Evolutionary conservation across 805 yeast genomes (phyloP).

Genomic region (Pichia cephalocereana): DNA sequence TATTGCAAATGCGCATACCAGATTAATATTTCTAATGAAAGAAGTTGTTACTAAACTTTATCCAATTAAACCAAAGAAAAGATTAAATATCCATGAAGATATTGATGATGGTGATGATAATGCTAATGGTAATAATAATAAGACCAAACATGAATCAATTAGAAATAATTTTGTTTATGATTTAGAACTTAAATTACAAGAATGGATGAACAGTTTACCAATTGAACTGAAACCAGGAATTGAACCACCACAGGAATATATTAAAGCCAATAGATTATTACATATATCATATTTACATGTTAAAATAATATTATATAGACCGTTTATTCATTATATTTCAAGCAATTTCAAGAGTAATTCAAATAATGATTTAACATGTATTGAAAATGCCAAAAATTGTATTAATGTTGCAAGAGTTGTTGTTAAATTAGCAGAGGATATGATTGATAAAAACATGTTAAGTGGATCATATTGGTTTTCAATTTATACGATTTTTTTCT

Average conservation of each 20-base stretch:
- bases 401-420: constrained; percentile 77
- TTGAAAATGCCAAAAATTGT: constrained; percentile 72
- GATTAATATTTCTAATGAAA: constrained; percentile 58
- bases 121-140: constrained; percentile 1
- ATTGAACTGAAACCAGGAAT: constrained; percentile 60
- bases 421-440: constrained; percentile 69
- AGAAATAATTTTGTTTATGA: constrained; percentile 39
- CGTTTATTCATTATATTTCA: constrained; percentile 76
- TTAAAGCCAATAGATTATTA: constrained; percentile 65
- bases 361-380: constrained; percentile 46
- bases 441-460: constrained; percentile 62
- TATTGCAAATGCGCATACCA: constrained; percentile 81
- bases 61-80: constrained; percentile 47
- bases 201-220: constrained; percentile 69
- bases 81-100: constrained; percentile 1
- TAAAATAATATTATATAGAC: constrained; percentile 73
- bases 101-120: background rate
- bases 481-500: constrained; percentile 79
- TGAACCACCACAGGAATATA: constrained; percentile 56
- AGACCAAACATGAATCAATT: constrained; percentile 18
- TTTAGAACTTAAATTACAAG: constrained; percentile 58
- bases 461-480: constrained; percentile 90
- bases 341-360: constrained; percentile 33
- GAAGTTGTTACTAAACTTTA: constrained; percentile 66
- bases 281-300: constrained; percentile 69